Evolutionary conservation across 192 early-diverging fungal species (phyloP).

Genomic region (Gamsiella multidivaricata): DNA sequence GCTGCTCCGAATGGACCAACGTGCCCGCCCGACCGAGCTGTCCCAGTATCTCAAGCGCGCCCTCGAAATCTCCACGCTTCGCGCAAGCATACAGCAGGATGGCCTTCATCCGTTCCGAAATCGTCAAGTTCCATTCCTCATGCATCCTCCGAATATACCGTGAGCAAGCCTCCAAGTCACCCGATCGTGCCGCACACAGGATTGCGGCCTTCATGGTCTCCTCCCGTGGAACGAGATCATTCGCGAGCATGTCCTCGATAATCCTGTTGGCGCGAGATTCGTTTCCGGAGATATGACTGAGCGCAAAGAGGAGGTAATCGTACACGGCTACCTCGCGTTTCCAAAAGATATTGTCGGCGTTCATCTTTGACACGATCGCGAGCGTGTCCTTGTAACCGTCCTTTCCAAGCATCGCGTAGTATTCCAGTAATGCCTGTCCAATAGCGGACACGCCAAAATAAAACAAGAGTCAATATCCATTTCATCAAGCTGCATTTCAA

Average conservation of each 20-base stretch:
- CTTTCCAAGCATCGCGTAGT: conserved; percentile 26
- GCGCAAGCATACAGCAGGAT: conserved; percentile 47
- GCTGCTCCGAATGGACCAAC: conserved; percentile 1
- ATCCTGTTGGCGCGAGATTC: conserved; percentile 12
- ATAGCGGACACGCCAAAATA: not conserved
- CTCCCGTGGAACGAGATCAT: conserved; percentile 30
- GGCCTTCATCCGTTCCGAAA: conserved; percentile 43
- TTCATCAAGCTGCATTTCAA: not conserved
- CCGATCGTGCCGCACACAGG: conserved; percentile 41
- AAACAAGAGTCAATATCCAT: no score
- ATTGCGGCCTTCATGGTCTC: conserved; percentile 42
- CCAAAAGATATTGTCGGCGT: conserved; percentile 16
- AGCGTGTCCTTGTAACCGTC: conserved; percentile 20
- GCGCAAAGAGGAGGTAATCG: conserved; percentile 25
- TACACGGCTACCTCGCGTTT: conserved; percentile 21
- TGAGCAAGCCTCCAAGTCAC: conserved; percentile 28
- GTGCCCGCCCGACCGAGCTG: conserved; percentile 23
- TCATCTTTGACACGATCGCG: conserved; percentile 12
- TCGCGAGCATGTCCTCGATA: conserved; percentile 32
- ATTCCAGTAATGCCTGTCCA: conserved; percentile 17
- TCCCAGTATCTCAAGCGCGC: conserved; percentile 28
- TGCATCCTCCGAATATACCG: conserved; percentile 42
- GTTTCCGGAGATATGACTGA: conserved; percentile 28
- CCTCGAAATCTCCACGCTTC: conserved; percentile 45
- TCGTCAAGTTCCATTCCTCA: conserved; percentile 20